phyloP scores from a whole-genome alignment of 768 basidiomycete species.

The Leccinum boreale region DNA sequence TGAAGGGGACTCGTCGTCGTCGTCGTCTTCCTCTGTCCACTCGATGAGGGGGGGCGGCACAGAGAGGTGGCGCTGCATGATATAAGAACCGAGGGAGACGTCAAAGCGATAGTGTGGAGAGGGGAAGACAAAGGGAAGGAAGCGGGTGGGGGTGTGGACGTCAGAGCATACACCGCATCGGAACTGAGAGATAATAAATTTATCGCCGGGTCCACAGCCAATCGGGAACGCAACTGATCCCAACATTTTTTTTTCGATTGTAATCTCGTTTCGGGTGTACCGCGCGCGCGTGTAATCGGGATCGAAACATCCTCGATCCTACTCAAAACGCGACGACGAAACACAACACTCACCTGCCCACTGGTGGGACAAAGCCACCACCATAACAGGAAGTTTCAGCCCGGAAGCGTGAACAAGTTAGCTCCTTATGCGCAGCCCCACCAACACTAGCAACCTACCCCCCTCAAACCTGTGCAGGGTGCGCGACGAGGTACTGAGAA shows the following conservation, averaged over 20 bases:
- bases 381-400: conserved; percentile 5
- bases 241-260: background rate
- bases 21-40: conserved; percentile 15
- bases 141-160: background rate
- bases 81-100: conserved; percentile 14
- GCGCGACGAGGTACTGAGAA: background rate
- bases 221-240: background rate
- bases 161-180: background rate
- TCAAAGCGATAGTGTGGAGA: conserved; percentile 21
- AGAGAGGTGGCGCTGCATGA: conserved; percentile 19
- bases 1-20: conserved; percentile 10
- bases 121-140: conserved; percentile 11
- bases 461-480: background rate
- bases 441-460: background rate
- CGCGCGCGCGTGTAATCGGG: conserved; percentile 1
- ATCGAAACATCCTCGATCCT: background rate
- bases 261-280: background rate
- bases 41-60: conserved; percentile 14
- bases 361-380: conserved; percentile 14
- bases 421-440: background rate
- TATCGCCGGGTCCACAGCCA: conserved; percentile 7
- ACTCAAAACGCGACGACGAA: background rate
- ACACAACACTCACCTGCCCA: conserved; percentile 1
- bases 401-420: background rate
- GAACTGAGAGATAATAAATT: conserved; percentile 6